Conservation (phyloP, 768 basidiomycete genomes). For the Astraeus odoratus region DNA sequence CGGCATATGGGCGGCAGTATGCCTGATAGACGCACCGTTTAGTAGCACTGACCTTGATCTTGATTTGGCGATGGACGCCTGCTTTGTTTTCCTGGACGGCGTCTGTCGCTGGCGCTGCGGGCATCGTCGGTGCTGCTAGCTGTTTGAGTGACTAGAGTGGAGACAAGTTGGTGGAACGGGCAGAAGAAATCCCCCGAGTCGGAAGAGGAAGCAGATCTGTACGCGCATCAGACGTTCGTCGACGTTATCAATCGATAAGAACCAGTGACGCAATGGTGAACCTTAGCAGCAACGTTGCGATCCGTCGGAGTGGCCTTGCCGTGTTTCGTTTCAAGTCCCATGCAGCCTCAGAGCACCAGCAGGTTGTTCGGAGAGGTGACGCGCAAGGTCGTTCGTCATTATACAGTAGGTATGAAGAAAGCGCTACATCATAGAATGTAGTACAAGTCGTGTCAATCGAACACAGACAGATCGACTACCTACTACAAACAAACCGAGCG, state of each 20-base stretch:
- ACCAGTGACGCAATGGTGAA: too few relatives aligned
- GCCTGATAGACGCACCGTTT: slow-evolving; percentile 44
- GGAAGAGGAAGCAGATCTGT: too few relatives aligned
- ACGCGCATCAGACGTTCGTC: too few relatives aligned
- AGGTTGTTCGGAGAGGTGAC: background rate
- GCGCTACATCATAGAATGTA: slow-evolving; percentile 28
- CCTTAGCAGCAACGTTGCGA: too few relatives aligned
- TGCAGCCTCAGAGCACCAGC: slow-evolving; percentile 13
- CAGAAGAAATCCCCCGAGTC: too few relatives aligned
- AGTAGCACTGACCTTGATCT: slow-evolving; percentile 65
- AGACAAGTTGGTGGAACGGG: too few relatives aligned
- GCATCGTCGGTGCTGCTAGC: slow-evolving; percentile 2
- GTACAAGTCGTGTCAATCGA: slow-evolving; percentile 23
- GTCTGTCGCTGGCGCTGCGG: slow-evolving; percentile 7
- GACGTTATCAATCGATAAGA: slow-evolving; percentile 4
- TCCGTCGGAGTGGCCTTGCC: too few relatives aligned
- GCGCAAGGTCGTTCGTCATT: slow-evolving; percentile 1
- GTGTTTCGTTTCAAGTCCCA: too few relatives aligned
- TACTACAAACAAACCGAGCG: slow-evolving; percentile 26
- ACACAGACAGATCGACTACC: slow-evolving; percentile 28
- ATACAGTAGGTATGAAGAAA: slow-evolving; percentile 11
- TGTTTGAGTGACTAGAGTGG: too few relatives aligned
- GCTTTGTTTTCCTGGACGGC: slow-evolving; percentile 10
- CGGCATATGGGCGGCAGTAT: background rate
- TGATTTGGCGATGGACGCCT: slow-evolving; percentile 57